phyloP scores from a whole-genome alignment of 1,139 yeast genomes.

The Hansenula lynferdii region DNA sequence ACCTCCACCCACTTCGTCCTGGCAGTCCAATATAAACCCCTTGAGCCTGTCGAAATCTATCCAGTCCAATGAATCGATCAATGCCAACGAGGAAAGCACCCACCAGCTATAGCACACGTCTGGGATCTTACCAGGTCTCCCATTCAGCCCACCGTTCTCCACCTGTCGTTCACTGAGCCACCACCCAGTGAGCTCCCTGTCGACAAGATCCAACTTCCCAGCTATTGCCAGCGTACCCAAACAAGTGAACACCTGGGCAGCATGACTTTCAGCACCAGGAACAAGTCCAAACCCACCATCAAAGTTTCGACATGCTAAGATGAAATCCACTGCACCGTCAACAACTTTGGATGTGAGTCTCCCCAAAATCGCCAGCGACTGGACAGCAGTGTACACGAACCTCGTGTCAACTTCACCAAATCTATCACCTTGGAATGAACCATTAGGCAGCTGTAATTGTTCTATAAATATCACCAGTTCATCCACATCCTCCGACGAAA shows the following conservation, averaged over 20 bases:
- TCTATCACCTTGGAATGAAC: constrained; percentile 83
- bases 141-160: constrained; percentile 89
- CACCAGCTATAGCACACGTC: constrained; percentile 99
- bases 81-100: constrained; percentile 79
- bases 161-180: constrained; percentile 94
- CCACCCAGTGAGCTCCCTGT: constrained; percentile 48
- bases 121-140: constrained; percentile 93
- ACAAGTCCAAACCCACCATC: constrained; percentile 95
- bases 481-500: constrained; percentile 26
- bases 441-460: constrained; percentile 61
- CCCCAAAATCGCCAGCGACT: constrained; percentile 65
- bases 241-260: constrained; percentile 90
- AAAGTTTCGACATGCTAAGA: constrained; percentile 72
- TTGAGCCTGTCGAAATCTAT: constrained; percentile 59
- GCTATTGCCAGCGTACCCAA: constrained; percentile 75
- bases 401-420: constrained; percentile 94
- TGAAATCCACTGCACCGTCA: constrained; percentile 61
- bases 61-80: constrained; percentile 67
- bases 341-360: constrained; percentile 55
- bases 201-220: constrained; percentile 51
- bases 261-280: constrained; percentile 95
- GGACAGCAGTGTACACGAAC: constrained; percentile 79
- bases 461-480: constrained; percentile 43
- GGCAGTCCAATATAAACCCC: constrained; percentile 67
- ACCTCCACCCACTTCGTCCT: constrained; percentile 80